Evolutionary conservation across 495 filamentous ascomycete species (phyloP).

Genomic region (Penicillium cosmopolitanum): DNA sequence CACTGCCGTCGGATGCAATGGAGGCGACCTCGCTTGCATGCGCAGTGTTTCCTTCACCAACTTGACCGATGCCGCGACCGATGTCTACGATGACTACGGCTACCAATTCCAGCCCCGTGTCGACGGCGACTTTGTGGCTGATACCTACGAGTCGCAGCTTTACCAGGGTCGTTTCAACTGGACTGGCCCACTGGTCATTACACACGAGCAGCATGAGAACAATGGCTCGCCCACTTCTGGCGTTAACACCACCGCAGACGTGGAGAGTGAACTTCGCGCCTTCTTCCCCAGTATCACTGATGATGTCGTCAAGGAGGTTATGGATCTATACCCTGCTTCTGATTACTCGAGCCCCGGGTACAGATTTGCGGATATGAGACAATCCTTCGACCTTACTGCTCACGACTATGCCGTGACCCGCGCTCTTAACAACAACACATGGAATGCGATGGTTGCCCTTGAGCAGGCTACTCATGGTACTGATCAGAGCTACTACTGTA

Average conservation of each 20-base stretch:
- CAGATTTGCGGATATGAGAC: constrained; percentile 38
- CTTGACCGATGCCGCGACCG: constrained; percentile 26
- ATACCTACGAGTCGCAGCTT: constrained; percentile 41
- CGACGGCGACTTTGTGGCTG: constrained; percentile 40
- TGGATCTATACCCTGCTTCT: constrained; percentile 34
- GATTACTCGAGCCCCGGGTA: constrained; percentile 36
- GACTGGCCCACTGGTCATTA: constrained; percentile 36
- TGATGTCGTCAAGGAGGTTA: constrained; percentile 28
- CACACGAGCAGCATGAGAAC: constrained; percentile 37
- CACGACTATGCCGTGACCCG: constrained; percentile 36
- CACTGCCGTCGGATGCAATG: constrained; percentile 32
- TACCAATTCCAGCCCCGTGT: constrained; percentile 44
- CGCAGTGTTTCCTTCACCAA: constrained; percentile 31
- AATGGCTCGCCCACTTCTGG: constrained; percentile 32
- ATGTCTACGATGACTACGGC: constrained; percentile 18
- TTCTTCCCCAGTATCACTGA: constrained; percentile 42
- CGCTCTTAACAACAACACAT: constrained; percentile 36
- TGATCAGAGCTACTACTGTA: constrained; percentile 38
- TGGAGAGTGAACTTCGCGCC: constrained; percentile 29
- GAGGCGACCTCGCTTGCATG: constrained; percentile 22
- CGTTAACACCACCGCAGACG: constrained; percentile 35
- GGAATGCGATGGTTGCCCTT: constrained; percentile 36
- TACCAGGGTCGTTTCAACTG: constrained; percentile 45
- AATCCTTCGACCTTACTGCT: constrained; percentile 38
- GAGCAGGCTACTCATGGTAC: constrained; percentile 37